These are phyloP conservation scores for Castanea crenata DNA, from an alignment of 306 rosid genomes.

Conservation along the genomic window DNA sequence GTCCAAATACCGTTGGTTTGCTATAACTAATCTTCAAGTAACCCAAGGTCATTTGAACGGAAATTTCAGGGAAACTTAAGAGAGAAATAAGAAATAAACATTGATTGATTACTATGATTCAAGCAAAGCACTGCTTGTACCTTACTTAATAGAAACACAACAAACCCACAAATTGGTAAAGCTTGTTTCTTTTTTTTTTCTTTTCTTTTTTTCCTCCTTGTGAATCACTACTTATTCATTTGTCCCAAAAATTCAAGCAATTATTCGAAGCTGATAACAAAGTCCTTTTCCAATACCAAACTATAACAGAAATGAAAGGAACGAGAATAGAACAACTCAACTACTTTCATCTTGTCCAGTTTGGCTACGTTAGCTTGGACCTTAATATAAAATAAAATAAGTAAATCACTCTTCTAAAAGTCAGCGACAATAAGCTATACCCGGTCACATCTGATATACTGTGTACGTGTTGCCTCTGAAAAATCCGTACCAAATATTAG, in stretches of 20 bases:
- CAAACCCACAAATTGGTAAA: neutral
- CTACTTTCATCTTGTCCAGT: neutral
- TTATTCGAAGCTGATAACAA: neutral
- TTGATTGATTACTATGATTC: neutral
- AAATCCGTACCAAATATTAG: no score
- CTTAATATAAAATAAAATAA: neutral
- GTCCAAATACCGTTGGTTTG: no score
- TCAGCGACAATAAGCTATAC: no score
- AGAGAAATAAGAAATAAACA: no score
- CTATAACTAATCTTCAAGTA: no score
- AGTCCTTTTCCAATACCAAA: neutral
- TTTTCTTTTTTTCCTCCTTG: neutral
- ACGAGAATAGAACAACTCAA: constrained; percentile 2
- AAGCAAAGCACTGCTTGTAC: neutral
- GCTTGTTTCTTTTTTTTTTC: no score
- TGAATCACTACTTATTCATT: neutral
- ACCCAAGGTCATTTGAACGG: no score
- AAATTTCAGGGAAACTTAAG: no score
- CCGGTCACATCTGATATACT: no score
- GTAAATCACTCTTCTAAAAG: neutral
- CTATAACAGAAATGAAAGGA: constrained; percentile 1
- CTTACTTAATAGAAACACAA: neutral
- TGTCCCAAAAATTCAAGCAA: neutral
- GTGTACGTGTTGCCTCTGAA: no score
- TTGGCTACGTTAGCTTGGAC: neutral